Conservation (phyloP, 2,329 filamentous ascomycete genomes). For the Penicillium hordei region DNA sequence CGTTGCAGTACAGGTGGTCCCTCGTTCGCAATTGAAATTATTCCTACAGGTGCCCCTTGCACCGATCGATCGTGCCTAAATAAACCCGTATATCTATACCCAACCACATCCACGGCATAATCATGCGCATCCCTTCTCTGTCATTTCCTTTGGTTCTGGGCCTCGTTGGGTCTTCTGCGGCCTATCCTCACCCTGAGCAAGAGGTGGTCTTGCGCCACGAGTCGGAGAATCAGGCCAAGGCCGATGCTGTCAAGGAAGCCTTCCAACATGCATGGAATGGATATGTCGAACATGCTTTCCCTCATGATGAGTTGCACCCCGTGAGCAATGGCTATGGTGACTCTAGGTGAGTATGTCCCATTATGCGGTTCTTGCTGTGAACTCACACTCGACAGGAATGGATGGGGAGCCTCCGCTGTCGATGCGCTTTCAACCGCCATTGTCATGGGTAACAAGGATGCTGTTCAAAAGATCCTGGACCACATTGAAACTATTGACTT, state of each 20-base stretch:
- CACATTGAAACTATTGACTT: conserved; percentile 73
- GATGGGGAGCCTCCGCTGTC: conserved; percentile 80
- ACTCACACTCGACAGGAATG: conserved; percentile 57
- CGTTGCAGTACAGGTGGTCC: conserved; percentile 11
- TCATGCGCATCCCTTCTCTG: conserved; percentile 27
- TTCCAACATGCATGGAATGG: conserved; percentile 72
- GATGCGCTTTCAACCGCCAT: conserved; percentile 79
- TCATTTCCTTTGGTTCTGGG: conserved; percentile 29
- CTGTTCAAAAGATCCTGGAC: conserved; percentile 69
- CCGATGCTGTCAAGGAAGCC: conserved; percentile 64
- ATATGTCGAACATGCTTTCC: conserved; percentile 72
- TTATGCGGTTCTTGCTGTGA: not conserved
- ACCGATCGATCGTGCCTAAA: not conserved
- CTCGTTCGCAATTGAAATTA: conserved; percentile 17
- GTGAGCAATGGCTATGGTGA: conserved; percentile 65
- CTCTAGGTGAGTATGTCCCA: conserved; percentile 58
- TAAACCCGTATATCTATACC: conserved; percentile 7
- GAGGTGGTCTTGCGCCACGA: conserved; percentile 15
- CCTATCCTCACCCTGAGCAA: conserved; percentile 20
- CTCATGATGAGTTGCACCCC: conserved; percentile 72
- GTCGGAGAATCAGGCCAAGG: conserved; percentile 37
- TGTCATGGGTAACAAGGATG: conserved; percentile 68
- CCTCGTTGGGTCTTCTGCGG: conserved; percentile 24
- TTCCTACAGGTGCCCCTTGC: not conserved
- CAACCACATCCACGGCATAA: not conserved